These are phyloP conservation scores for Cylindrotheca closterium DNA, from an alignment of 108 stramenopile species.

Conservation along the genomic window DNA sequence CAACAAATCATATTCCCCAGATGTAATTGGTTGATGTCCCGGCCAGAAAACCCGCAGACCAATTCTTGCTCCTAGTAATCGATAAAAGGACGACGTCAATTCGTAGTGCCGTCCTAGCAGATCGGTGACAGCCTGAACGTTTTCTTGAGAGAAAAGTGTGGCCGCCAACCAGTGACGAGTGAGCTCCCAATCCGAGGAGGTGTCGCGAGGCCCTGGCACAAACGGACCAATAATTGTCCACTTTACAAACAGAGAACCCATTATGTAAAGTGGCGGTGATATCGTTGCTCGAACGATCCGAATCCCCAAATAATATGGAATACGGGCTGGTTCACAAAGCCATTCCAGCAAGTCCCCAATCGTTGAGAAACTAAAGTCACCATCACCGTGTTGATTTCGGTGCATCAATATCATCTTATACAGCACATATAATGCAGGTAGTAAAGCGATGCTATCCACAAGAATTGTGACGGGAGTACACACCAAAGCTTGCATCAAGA, in stretches of 20 bases:
- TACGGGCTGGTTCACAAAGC: constrained; percentile 38
- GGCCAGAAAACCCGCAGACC: constrained; percentile 72
- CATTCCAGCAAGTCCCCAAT: constrained; percentile 38
- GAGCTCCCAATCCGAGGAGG: constrained; percentile 25
- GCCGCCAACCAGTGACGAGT: constrained; percentile 34
- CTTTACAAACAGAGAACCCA: constrained; percentile 43
- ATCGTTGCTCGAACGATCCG: constrained; percentile 27
- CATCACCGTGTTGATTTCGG: not conserved
- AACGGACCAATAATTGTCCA: constrained; percentile 46
- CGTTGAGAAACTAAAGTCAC: constrained; percentile 5
- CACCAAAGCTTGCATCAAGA: constrained; percentile 13
- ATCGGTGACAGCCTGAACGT: constrained; percentile 34
- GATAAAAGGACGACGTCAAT: constrained; percentile 41
- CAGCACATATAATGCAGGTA: constrained; percentile 37
- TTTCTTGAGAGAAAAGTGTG: constrained; percentile 28
- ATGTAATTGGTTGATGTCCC: constrained; percentile 41
- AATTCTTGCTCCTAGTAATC: constrained; percentile 60
- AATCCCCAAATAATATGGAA: constrained; percentile 51
- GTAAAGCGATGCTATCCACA: constrained; percentile 21
- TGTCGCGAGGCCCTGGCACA: constrained; percentile 30
- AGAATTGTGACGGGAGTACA: constrained; percentile 22
- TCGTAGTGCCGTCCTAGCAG: constrained; percentile 64
- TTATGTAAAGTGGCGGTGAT: constrained; percentile 42
- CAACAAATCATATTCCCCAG: constrained; percentile 61
- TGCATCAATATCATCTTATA: constrained; percentile 21